These are phyloP conservation scores for Aspergillus pseudonomiae DNA, from an alignment of 2,329 filamentous ascomycete genomes.

Conservation along the genomic window DNA sequence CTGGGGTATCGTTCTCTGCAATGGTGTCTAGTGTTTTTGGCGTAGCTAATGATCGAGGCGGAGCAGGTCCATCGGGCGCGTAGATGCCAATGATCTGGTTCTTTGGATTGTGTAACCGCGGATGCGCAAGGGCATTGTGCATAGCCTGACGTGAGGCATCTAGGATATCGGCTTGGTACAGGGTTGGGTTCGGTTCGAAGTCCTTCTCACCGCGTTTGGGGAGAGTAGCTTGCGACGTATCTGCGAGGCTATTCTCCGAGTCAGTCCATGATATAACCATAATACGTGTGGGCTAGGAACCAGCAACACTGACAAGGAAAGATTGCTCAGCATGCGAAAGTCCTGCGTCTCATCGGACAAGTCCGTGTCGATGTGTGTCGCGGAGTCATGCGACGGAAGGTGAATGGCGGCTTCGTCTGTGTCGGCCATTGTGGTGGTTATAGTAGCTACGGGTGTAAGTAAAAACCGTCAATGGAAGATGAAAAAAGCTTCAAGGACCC, in stretches of 20 bases:
- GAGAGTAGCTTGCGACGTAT: conserved; percentile 51
- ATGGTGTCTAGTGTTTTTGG: conserved; percentile 19
- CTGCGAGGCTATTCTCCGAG: conserved; percentile 31
- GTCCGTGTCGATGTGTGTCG: conserved; percentile 58
- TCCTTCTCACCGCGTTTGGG: conserved; percentile 96
- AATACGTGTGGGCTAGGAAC: background rate
- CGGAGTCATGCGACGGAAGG: conserved; percentile 30
- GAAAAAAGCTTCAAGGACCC: background rate
- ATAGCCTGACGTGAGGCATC: conserved; percentile 83
- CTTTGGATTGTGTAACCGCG: conserved; percentile 72
- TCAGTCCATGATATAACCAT: conserved; percentile 3
- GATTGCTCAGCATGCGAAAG: conserved; percentile 71
- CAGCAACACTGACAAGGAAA: conserved; percentile 50
- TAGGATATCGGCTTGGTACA: conserved; percentile 75
- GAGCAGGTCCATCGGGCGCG: conserved; percentile 60
- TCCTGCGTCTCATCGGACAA: conserved; percentile 82
- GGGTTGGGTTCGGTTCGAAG: conserved; percentile 90
- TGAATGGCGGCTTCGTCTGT: conserved; percentile 47
- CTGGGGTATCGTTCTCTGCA: conserved; percentile 12
- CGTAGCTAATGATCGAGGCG: conserved; percentile 15
- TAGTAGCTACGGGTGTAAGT: background rate
- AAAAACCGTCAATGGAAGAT: background rate
- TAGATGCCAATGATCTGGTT: conserved; percentile 72
- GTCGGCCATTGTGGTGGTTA: conserved; percentile 42
- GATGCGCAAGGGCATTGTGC: conserved; percentile 81